Evolutionary conservation across 108 stramenopile genomes (phyloP).

Genomic region (Discostella pseudostelligera): DNA sequence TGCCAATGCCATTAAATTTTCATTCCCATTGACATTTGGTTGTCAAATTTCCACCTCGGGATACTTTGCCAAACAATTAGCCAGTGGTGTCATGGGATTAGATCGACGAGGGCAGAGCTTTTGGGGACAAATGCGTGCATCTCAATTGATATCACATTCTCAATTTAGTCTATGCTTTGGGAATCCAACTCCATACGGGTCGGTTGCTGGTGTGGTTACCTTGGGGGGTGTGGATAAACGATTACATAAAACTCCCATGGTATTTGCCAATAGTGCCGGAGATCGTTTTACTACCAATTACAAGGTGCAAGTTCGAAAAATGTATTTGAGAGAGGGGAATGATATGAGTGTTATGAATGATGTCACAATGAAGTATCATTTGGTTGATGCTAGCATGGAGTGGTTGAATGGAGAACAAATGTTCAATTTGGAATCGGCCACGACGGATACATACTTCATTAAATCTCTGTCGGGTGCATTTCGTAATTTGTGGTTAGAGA

Average conservation of each 20-base stretch:
- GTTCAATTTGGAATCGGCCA: conserved; percentile 93
- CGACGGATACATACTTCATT: conserved; percentile 91
- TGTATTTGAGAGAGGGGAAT: conserved; percentile 66
- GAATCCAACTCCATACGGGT: conserved; percentile 51
- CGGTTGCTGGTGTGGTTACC: conserved; percentile 72
- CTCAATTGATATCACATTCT: conserved; percentile 66
- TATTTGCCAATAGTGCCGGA: conserved; percentile 75
- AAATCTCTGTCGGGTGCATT: conserved; percentile 58
- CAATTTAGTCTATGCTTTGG: conserved; percentile 91
- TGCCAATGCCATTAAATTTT: conserved; percentile 3
- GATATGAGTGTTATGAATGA: conserved; percentile 45
- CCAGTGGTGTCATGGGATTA: conserved; percentile 96
- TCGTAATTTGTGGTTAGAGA: conserved; percentile 62
- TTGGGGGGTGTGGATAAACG: conserved; percentile 81
- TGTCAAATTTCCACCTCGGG: conserved; percentile 79
- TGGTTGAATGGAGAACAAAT: conserved; percentile 78
- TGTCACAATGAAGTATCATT: conserved; percentile 33
- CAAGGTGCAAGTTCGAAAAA: conserved; percentile 75
- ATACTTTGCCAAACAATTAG: conserved; percentile 84
- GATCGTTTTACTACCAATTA: conserved; percentile 65
- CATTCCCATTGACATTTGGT: conserved; percentile 84
- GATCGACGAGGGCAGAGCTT: conserved; percentile 77
- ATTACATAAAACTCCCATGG: conserved; percentile 83
- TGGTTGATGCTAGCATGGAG: conserved; percentile 43
- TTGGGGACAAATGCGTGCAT: conserved; percentile 77